Base-by-base conservation (phyloP, 495 filamentous ascomycete genomes). In the Bryoglossum gracile region DNA sequence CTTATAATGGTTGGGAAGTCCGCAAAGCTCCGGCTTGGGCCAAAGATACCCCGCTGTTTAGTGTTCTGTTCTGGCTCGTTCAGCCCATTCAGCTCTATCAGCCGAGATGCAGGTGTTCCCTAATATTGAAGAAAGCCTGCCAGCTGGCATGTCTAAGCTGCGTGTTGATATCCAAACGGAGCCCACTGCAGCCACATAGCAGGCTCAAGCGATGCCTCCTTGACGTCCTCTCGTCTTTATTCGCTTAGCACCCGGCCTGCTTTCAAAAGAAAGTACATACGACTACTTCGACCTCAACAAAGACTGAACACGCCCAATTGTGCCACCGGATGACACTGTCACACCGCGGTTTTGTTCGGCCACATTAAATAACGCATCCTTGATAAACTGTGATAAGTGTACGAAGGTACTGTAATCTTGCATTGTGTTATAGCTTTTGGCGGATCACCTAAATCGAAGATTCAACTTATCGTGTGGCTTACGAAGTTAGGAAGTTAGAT, bases 161-260 rank as follows among this genome's bases (percentile, higher is more conserved):
- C n/a, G n/a, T n/a, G n/a, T n/a, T n/a, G n/a, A n/a, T n/a, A n/a
- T n/a, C n/a, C n/a, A n/a, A n/a, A n/a, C n/a, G n/a, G n/a, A n/a
- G n/a, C n/a, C n/a, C 14, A 10, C n/a, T 38, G 35, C n/a, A 38
- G 35, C 35, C 35, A 38, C 18, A 19, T 19, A 35, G 18, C 25
- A 33, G 17, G 13, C 19, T 13, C 23, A 3, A 22, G 28, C 25
- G 11, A 35, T n/a, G 26, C 43, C 17, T 24, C 43, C 42, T 36
- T 35, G n/a, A n/a, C n/a, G n/a, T n/a, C n/a, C n/a, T n/a, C n/a
- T n/a, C n/a, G n/a, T n/a, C n/a, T 46, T 46, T 19, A 46, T 46
- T 46, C 43, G 43, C 43, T 46, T 46, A 36, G 36, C 8, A 46
- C 28, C 43, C 36, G 22, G 28, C 28, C 26, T 32, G 25, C 26